Evolutionary conservation across 2,329 filamentous ascomycete genomes (phyloP), one percentile per base, ranked within the genome.

Genomic region (Sarocladiaceae sp.): DNA sequence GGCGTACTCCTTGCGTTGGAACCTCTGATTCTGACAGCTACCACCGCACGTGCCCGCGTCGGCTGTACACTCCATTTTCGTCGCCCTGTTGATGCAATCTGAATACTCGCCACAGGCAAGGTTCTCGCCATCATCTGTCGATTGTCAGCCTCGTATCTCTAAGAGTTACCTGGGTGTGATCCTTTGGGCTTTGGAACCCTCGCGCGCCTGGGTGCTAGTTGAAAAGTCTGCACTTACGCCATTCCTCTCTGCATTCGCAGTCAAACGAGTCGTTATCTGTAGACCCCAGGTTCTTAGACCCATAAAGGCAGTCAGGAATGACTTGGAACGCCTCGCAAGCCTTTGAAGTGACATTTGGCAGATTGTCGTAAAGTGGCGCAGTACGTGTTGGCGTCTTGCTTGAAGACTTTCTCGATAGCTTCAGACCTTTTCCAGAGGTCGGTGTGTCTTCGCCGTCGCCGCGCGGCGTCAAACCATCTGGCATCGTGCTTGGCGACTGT

Each of bases 1-100:
- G 58, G 91, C 90, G 59, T 93, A 97, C 57, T 94, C 80, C 64
- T 84, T 90, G 54, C 81, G 84, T 64, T 94, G 88, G 58, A 98
- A 97, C 48, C 93, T 84, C 64, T 95, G 89, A 60, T 98, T 98
- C 62, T 95, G 87, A 63, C 93, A 98, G 40, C 80, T 80, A 29
- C 80, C 71, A 45, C 90, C 90, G 64, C 93, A 98, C 59, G 88
- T 87, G 65, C 90, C 63, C 23, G 62, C 93, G 53, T 90, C 85
- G 49, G 80, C 80, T 51, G 76, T 73, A 62, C 93, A 98, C 68
- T 98, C 93, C 80, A 97, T 95, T 65, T 96, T 97, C 47, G 91
- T 97, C 47, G 88, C 87, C 57, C 93, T 86, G 65, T 98, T 98
- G 73, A 98, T 98, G 67, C 93, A 98, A 64, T 97, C 91, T 13